Evolutionary conservation across 352 stramenopile genomes (phyloP).

Genomic region (Pythium volutum): DNA sequence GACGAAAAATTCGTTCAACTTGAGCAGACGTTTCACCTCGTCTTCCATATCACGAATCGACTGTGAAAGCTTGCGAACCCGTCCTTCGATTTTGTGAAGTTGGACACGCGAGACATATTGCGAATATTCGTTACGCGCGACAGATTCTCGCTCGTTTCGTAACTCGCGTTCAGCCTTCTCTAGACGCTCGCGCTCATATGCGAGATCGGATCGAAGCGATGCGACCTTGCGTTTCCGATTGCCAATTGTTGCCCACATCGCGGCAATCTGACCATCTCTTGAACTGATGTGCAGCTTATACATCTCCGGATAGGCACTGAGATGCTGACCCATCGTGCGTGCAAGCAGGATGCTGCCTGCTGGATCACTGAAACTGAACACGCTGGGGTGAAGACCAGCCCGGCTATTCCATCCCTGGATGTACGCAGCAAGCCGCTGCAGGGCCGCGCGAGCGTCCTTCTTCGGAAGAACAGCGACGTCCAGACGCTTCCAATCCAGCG

Average conservation of each 20-base stretch:
- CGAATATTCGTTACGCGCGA: neutral
- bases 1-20: constrained; percentile 24
- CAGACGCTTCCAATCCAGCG: constrained; percentile 7
- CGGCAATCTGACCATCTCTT: neutral
- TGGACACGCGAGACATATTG: neutral
- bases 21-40: neutral
- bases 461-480: constrained; percentile 4
- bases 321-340: neutral
- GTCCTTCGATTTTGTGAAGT: neutral
- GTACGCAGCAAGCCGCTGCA: neutral
- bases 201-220: neutral
- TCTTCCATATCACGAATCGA: neutral
- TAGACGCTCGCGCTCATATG: neutral
- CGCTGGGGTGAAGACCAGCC: neutral
- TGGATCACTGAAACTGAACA: constrained; percentile 8
- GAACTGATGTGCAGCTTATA: neutral
- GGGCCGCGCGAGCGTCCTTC: neutral
- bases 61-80: neutral
- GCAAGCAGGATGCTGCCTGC: neutral
- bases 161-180: neutral
- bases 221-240: neutral
- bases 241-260: neutral
- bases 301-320: neutral
- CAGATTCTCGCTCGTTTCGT: neutral
- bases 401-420: constrained; percentile 1